phyloP scores from a whole-genome alignment of 805 yeast species.

The Nadsonia fulvescens region DNA sequence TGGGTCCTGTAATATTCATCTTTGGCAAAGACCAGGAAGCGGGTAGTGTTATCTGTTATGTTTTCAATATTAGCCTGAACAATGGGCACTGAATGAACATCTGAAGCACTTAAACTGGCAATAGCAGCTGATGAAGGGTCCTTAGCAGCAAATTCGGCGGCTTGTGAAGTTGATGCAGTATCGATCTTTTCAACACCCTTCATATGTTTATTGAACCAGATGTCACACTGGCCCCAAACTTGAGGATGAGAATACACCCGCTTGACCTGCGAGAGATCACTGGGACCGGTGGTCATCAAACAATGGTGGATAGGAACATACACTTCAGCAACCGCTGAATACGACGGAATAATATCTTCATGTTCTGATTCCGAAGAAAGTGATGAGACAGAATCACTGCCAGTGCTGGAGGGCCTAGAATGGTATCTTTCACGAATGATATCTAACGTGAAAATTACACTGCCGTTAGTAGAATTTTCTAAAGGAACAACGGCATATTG shows the following conservation, averaged over 20 bases:
- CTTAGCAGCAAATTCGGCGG: conserved; percentile 45
- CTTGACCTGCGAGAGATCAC: conserved; percentile 26
- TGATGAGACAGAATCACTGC: too few relatives aligned
- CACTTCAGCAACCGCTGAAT: conserved; percentile 51
- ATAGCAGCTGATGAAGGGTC: conserved; percentile 43
- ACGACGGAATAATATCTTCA: background rate
- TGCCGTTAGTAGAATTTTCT: conserved; percentile 91
- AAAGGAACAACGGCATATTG: conserved; percentile 71
- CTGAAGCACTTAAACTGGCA: conserved; percentile 52
- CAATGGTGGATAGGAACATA: conserved; percentile 72
- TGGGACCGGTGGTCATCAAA: conserved; percentile 28
- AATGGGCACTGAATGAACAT: conserved; percentile 38
- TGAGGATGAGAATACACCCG: conserved; percentile 85
- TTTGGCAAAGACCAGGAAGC: conserved; percentile 45
- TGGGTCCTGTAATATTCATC: conserved; percentile 2
- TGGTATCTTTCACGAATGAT: conserved; percentile 39
- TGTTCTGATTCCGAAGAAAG: too few relatives aligned
- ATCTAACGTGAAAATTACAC: conserved; percentile 74
- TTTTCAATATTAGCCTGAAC: conserved; percentile 48
- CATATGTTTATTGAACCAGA: conserved; percentile 27
- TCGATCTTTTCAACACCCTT: conserved; percentile 35
- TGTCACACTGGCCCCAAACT: conserved; percentile 84
- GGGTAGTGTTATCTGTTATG: conserved; percentile 56
- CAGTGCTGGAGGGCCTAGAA: too few relatives aligned
- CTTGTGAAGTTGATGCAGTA: conserved; percentile 65